Percentiles rank a stretch among this genome's conserved stretches.
phyloP scores from a whole-genome alignment of 108 stramenopile species.

The Schizochytrium sp. region DNA sequence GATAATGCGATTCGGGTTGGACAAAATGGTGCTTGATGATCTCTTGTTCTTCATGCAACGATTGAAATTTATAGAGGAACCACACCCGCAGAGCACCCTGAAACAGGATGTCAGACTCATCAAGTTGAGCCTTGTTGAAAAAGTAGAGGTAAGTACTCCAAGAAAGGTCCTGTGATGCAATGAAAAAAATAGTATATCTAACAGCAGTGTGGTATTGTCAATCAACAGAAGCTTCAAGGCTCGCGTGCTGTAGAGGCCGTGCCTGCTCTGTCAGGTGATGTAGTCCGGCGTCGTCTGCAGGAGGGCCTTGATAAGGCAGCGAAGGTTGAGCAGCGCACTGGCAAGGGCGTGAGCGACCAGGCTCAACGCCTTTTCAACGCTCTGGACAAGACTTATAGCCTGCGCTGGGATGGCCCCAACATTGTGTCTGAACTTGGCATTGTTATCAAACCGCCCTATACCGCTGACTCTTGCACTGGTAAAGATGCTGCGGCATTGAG shows the following conservation, averaged over 20 bases:
- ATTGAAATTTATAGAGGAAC: slow-evolving; percentile 7
- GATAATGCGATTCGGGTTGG: too few relatives aligned
- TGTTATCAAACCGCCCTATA: slow-evolving; percentile 51
- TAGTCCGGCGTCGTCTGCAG: not conserved
- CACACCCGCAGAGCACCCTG: slow-evolving; percentile 56
- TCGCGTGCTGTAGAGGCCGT: not conserved
- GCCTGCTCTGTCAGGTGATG: not conserved
- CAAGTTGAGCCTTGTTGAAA: slow-evolving; percentile 35
- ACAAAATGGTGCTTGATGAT: not conserved
- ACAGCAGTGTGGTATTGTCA: not conserved
- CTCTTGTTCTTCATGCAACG: not conserved
- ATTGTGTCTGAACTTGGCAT: slow-evolving; percentile 54
- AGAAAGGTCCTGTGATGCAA: too few relatives aligned
- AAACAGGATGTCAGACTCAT: slow-evolving; percentile 48
- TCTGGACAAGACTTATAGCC: slow-evolving; percentile 39
- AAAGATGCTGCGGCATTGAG: slow-evolving; percentile 19
- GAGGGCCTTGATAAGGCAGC: slow-evolving; percentile 24
- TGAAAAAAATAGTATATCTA: too few relatives aligned
- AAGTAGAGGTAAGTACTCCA: not conserved
- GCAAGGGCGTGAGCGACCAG: slow-evolving; percentile 8
- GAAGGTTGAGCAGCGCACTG: not conserved
- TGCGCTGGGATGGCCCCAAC: slow-evolving; percentile 7
- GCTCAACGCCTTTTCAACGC: slow-evolving; percentile 40
- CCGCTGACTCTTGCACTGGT: slow-evolving; percentile 19
- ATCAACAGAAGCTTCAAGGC: not conserved